Conservation (phyloP, 2,329 filamentous ascomycete genomes). For the Phaeosphaeria sp. region DNA sequence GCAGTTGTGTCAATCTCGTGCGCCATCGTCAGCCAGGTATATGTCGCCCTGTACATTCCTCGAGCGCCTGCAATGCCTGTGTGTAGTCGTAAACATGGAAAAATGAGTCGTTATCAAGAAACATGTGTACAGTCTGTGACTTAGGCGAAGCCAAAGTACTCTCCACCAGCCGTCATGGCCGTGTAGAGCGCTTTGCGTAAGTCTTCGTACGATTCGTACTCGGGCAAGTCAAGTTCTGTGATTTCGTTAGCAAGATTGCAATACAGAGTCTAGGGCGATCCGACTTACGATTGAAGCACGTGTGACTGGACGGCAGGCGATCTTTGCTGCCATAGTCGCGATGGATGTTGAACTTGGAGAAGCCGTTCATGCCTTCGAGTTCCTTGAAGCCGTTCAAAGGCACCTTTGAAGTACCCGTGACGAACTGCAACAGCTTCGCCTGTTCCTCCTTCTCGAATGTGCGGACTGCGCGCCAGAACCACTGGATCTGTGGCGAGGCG, state of each 20-base stretch:
- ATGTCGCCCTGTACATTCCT: constrained; percentile 2
- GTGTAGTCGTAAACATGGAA: constrained; percentile 22
- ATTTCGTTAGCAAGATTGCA: constrained; percentile 43
- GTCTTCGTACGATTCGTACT: constrained; percentile 95
- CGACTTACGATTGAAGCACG: constrained; percentile 97
- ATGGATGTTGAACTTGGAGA: constrained; percentile 98
- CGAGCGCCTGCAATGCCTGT: constrained; percentile 42
- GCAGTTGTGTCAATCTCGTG: constrained; percentile 7
- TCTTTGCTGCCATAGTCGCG: constrained; percentile 97
- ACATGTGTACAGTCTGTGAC: constrained; percentile 1
- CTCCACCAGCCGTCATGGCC: constrained; percentile 96
- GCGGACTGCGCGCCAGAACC: constrained; percentile 98
- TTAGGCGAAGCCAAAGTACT: constrained; percentile 97
- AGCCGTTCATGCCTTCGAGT: constrained; percentile 98
- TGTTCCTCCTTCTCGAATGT: constrained; percentile 99
- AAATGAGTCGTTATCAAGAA: constrained; percentile 3
- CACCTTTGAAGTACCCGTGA: constrained; percentile 97
- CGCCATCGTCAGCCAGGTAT: constrained; percentile 6
- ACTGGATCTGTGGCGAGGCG: constrained; percentile 95
- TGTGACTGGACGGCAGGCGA: constrained; percentile 93
- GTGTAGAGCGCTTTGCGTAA: constrained; percentile 89
- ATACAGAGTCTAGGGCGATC: neutral
- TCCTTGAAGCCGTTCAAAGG: constrained; percentile 99
- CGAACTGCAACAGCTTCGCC: constrained; percentile 95
- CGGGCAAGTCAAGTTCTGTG: constrained; percentile 92